Evolutionary conservation across 345 rosid species (phyloP), one percentile per base, ranked within the genome.

Genomic region (Stellera chamaejasme): DNA sequence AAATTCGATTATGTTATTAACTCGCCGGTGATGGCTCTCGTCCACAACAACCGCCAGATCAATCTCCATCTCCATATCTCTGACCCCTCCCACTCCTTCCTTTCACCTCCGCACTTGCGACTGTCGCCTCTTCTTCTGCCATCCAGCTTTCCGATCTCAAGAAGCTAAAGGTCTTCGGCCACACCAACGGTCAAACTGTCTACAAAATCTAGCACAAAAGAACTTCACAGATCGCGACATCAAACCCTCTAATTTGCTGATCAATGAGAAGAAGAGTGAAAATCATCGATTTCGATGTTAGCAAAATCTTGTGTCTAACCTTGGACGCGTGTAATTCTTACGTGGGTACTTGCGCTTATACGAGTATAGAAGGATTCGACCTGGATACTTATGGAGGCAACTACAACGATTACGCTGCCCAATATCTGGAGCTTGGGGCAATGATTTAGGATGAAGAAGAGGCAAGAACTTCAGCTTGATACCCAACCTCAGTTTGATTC

Each of bases 301-400:
- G 96, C 55, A 91, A 83, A 43, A 77, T 91, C 62, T 76, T 88
- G 82, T 56, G 69, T 26, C 73, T 87, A 7, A 76, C 84, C 1
- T 59, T 88, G 10, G 92, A 91, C 50, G 69, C 90, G 3, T 85
- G 98, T 27, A 87, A 85, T 23, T 90, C 96, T 13, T 90, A 87
- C 36, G 94, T 90, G 2, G 97, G 97, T 0, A 90, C 97, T 4
- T 84, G 89, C 51, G 97, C 97, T 23, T 90, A 90, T 60, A 90
- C 87, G 97, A 87, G 96, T 19, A 96, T 94, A 0, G 98, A 91
- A 62, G 62, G 96, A 36, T 87, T 91, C 45, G 94, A 91, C 43
- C 87, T 96, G 0, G 96, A 79, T 7, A 48, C 82, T 0, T 61
- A 79, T 10, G 85, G 85, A 10, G 84, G 86, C 0, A 78, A 70